Percentiles rank a stretch among this genome's conserved stretches.
Evolutionary conservation across 176 grass and related monocot genomes (phyloP).

Genomic region (Phyllostachys edulis): DNA sequence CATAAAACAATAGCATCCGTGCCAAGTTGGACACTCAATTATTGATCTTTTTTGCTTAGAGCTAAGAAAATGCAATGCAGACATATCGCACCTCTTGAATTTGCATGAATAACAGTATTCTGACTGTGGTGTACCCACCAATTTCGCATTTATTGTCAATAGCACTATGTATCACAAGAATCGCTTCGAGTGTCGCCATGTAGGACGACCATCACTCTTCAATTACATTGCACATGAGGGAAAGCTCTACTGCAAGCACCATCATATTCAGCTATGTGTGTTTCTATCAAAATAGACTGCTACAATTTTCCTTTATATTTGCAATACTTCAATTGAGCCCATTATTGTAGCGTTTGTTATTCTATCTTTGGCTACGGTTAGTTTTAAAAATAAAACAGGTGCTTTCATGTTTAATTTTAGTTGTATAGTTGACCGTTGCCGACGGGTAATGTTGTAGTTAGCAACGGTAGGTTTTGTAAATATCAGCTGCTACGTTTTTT

Average conservation of each 20-base stretch:
- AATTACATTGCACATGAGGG: conserved; percentile 98
- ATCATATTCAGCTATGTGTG: conserved; percentile 84
- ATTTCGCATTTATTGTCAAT: conserved; percentile 71
- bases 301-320: too few relatives aligned
- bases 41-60: conserved; percentile 6
- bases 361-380: too few relatives aligned
- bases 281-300: too few relatives aligned
- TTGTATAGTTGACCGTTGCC: too few relatives aligned
- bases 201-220: conserved; percentile 98
- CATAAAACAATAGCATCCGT: too few relatives aligned
- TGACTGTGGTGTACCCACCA: background rate
- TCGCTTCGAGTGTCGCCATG: conserved; percentile 98
- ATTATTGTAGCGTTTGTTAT: too few relatives aligned
- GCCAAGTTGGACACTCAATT: conserved; percentile 12
- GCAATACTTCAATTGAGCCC: too few relatives aligned
- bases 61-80: background rate
- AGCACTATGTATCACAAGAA: conserved; percentile 83
- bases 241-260: conserved; percentile 98
- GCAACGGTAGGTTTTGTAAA: too few relatives aligned
- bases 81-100: conserved; percentile 10
- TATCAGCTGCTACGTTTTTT: too few relatives aligned
- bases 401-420: too few relatives aligned
- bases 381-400: too few relatives aligned
- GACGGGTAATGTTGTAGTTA: too few relatives aligned
- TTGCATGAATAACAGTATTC: background rate